Evolutionary conservation across 441 rosid species (phyloP), one percentile per base, ranked within the genome.

Genomic region (Brassica hybrid): DNA sequence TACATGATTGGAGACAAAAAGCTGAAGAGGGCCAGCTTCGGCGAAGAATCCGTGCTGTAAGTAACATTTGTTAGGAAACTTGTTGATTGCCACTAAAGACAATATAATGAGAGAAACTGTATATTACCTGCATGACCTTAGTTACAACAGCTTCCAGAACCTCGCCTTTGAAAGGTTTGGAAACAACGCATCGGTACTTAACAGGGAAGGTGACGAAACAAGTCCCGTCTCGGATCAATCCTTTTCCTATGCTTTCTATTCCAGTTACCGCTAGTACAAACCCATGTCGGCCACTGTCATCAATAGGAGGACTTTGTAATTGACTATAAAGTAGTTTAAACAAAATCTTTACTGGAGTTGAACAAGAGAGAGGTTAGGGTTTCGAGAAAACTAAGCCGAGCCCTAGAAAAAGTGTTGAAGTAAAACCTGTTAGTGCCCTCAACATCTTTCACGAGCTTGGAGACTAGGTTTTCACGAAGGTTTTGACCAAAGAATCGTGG

Each of bases 41-140:
- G 98, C 99, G 23, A 90, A 93, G 83, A 95, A 95, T 41, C 98
- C 99, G 95, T 91, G 86, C 99, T 95, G 56, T 48, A 48, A n/a
- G 21, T 19, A 19, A 19, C 3, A 73, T 9, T 57, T 0, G 45
- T 58, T 19, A 73, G 61, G 57, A 62, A 72, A 43, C 36, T 48
- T 32, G 41, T 10, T 27, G 23, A 14, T 43, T 30, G 14, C 21
- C 61, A 71, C 16, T 36, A 9, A 52, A n/a, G 67, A 7, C 56
- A 50, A 50, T 12, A 45, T 48, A 7, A 36, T 36, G n/a, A 48
- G 56, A 50, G 18, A 45, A 14, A 50, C 9, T 50, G 9, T 50
- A 50, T 50, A 50, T 50, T 50, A 50, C 57, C 57, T 50, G 57
- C 9, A 14, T 91, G 72, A 93, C 99, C 92, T 85, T 83, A 30